Base-by-base conservation (phyloP, 2,329 filamentous ascomycete species). In the Colletotrichum somersetense region DNA sequence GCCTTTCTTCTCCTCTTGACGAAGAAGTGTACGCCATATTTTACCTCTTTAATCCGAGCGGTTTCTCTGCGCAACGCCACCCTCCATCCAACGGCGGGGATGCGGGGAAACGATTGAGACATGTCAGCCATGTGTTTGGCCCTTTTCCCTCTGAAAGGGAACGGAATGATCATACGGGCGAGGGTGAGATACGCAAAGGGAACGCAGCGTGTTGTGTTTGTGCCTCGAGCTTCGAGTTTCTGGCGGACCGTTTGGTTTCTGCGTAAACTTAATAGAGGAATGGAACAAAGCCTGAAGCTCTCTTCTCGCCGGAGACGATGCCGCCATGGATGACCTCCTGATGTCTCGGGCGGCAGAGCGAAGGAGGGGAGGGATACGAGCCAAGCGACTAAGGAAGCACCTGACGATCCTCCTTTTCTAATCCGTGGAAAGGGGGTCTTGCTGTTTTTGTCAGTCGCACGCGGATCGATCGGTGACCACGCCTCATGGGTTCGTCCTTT, bases 81-180 rank as follows among this genome's bases (percentile, higher is more conserved):
- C 53, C 40, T 16, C 20, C 35, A 16, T 26, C 16, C 35, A 57
- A 57, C 14, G 30, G 52, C 14, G 14, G 30, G 30, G 11, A 62
- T 16, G 10, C 33, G 30, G 16, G 5, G 3, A 1, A 16, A 2
- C 35, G 14, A 7, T 33, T 50, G 30, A 64, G 26, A 65, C 48
- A 52, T 33, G 62, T 53, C 35, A 66, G 53, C 67, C 26, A 53
- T 66, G 53, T 14, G 67, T 23, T 64, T 62, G 62, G 44, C 62
- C 48, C 53, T 48, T 59, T 30, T 30, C 30, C 58, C 3, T 65
- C 33, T 35, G 23, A 46, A 67, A 66, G 2, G 42, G 11, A 11
- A 42, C 3, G 3, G 40, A n/a, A 12, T 7, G 55, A 18, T 50
- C 42, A 38, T 40, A 53, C 53, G n/a, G 26, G 26, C 30, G 50